Base-by-base conservation (phyloP, 805 yeast species). In the Yamadazyma sp. region DNA sequence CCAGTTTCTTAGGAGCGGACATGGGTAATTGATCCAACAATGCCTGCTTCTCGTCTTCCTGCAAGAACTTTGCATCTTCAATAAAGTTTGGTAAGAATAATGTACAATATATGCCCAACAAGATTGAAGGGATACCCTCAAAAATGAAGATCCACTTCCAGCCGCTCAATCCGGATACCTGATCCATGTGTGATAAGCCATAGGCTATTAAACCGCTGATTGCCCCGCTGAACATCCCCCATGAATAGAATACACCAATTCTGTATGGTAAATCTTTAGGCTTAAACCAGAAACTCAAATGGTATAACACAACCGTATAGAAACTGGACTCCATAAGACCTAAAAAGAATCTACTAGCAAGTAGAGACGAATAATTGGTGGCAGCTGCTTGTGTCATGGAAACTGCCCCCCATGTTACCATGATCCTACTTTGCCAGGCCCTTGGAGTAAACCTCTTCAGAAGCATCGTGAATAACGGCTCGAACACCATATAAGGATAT, bases 121-220 rank as follows among this genome's bases (percentile, higher is more conserved):
- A 14, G 5, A 44, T 34, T 9, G 48, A 31, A 7, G 45, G 48
- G 14, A 44, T 38, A 19, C 45, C 48, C 38, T 44, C 45, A 18
- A 44, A 41, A 9, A 44, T 41, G 17, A 44, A 44, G 6, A 44
- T 40, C 48, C 48, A 44, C 30, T 34, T 37, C 45, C 45, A 44
- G 5, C 45, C 48, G 38, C 36, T 32, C 11, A 44, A 21, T 3
- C 39, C 38, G 17, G 16, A 31, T 45, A 35, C 46, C 21, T 36
- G 40, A 21, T 44, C 37, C 25, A 44, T 26, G 26, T 34, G 34
- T 10, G 43, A 37, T 11, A 50, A 32, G 2, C 49, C 53, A 38
- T 48, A 51, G 3, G 58, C 53, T n/a, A 55, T 22, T 11, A 53
- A 32, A 1, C 56, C 60, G 10, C 52, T 37, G 8, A 55, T 28